Evolutionary conservation across 306 rosid genomes (phyloP), one percentile per base, ranked within the genome.

Genomic region (Arachis stenosperma): DNA sequence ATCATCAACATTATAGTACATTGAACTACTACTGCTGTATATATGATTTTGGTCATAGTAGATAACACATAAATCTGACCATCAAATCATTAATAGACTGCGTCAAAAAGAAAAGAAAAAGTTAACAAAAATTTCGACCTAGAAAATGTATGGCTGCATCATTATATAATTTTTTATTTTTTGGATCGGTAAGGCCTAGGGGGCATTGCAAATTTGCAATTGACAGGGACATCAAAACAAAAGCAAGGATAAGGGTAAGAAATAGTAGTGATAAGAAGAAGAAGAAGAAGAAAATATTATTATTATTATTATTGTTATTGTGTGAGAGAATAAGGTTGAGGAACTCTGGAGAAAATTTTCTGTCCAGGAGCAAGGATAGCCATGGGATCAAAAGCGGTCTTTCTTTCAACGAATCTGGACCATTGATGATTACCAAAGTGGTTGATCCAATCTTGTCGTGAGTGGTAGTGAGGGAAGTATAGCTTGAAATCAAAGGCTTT

Each of bases 361-460:
- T 91, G 98, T 3, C 98, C 96, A 2, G 98, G 98, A 3, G 98
- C 88, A 54, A 94, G 93, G 74, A 94, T 78, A 29, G 89, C 92
- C 84, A 89, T 62, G 0, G 98, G 98, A 83, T 94, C 98, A 82
- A 85, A 94, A 59, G 9, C 8, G 7, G 67, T 69, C 73, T 94
- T 94, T 55, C 90, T 82, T 7, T 86, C 78, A 0, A 82, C 44
- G 36, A 91, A 91, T 82, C 81, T 85, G 12, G 83, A 10, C 98
- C 98, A 93, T 12, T 75, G 82, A 41, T 75, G 82, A 41, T 85
- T 80, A 17, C 96, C 97, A 40, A 86, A 93, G 76, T 93, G 98
- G 42, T 77, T 80, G 83, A 83, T 84, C 98, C 98, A 93, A 5
- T 82, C 87, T 9, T 91, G 90, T 41, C 73, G 80, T 1, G 91